Evolutionary conservation across 1,284 basidiomycete species (phyloP), one percentile per base, ranked within the genome.

Genomic region (Sphaerobolus stellatus): DNA sequence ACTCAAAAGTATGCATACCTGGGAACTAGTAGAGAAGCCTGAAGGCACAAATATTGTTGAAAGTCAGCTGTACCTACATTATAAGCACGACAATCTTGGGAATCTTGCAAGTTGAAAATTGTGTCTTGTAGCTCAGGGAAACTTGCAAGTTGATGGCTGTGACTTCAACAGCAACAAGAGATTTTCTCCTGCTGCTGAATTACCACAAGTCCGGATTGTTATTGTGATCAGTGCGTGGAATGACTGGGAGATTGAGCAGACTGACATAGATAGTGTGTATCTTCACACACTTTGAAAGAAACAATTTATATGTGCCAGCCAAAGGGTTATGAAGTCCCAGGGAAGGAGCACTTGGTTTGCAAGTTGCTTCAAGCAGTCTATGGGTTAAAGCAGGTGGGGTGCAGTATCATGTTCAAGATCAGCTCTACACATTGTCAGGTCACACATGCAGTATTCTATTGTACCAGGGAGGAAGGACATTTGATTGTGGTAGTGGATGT

Each of bases 181-280:
- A 0, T 75, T 71, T 53, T 69, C 76, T 14, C 76, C 75, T 0
- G 75, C 73, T 1, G 67, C 67, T 1, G 65, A 67, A 1, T 64
- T 72, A 49, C 62, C 71, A n/a, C n/a, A n/a, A n/a, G n/a, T n/a
- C n/a, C n/a, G n/a, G n/a, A n/a, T n/a, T n/a, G n/a, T n/a, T n/a
- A n/a, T n/a, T n/a, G n/a, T n/a, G n/a, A n/a, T n/a, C n/a, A n/a
- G n/a, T n/a, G n/a, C n/a, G n/a, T n/a, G n/a, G n/a, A n/a, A n/a
- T n/a, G n/a, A n/a, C n/a, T n/a, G n/a, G n/a, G n/a, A n/a, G n/a
- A n/a, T n/a, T n/a, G n/a, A n/a, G n/a, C n/a, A n/a, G n/a, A n/a
- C 77, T 2, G 75, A 83, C 56, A 64, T 82, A 43, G 75, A 77
- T 31, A 76, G 71, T 0, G 77, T 78, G 0, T 82, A 73, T 58